Conservation (phyloP, 2,329 filamentous ascomycete species). For the Lachnellula cervina region DNA sequence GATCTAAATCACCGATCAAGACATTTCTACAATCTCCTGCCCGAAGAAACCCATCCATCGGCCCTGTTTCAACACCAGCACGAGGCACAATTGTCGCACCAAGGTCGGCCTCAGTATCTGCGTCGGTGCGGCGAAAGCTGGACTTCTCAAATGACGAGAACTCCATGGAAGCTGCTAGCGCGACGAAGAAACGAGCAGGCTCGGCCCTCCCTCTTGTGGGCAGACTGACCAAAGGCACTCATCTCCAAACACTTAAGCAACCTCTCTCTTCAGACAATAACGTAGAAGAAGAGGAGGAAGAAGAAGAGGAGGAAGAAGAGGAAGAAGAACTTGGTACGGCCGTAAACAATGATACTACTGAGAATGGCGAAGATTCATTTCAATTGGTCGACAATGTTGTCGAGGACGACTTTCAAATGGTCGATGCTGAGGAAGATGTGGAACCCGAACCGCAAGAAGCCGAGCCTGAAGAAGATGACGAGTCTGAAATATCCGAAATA, state of each 20-base stretch:
- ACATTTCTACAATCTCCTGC: conserved; percentile 32
- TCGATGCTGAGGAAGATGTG: conserved; percentile 19
- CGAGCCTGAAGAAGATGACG: conserved; percentile 20
- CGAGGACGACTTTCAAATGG: conserved; percentile 30
- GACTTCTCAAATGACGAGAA: conserved; percentile 28
- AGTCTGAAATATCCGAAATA: conserved; percentile 18
- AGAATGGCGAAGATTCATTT: conserved; percentile 30
- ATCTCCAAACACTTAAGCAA: conserved; percentile 11
- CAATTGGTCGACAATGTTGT: conserved; percentile 21
- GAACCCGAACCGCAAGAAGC: conserved; percentile 11
- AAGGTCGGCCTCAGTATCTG: conserved; percentile 18
- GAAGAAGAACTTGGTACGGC: too few species aligned
- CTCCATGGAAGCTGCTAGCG: conserved; percentile 2
- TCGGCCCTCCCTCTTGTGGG: conserved; percentile 12
- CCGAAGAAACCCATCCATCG: conserved; percentile 30
- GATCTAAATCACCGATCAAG: conserved; percentile 33
- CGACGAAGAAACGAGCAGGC: conserved; percentile 16
- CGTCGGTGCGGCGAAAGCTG: conserved; percentile 28
- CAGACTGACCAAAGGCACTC: conserved; percentile 19
- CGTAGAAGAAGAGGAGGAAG: conserved; percentile 38
- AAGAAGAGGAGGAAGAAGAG: conserved; percentile 34
- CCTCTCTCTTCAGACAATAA: conserved; percentile 8
- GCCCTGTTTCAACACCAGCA: conserved; percentile 27
- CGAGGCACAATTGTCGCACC: conserved; percentile 25
- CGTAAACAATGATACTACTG: conserved; percentile 41